Evolutionary conservation across 2,329 filamentous ascomycete species (phyloP).

Genomic region (Conoideocrella luteorostrata): DNA sequence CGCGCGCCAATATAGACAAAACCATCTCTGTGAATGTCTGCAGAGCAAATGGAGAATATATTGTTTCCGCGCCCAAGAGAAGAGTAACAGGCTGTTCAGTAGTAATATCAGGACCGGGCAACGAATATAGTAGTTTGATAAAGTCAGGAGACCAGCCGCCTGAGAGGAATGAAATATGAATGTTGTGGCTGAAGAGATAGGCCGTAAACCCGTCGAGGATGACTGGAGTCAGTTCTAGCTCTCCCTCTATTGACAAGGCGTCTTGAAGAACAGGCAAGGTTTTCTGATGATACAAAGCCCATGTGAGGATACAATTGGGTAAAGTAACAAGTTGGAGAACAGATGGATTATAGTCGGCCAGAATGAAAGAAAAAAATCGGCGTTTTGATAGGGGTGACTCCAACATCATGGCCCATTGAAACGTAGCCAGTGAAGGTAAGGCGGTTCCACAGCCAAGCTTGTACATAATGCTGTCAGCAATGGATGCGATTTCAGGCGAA

Average conservation of each 20-base stretch:
- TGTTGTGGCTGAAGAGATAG: constrained; percentile 41
- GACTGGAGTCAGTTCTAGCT: constrained; percentile 56
- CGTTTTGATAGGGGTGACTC: constrained; percentile 7
- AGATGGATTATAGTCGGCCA: constrained; percentile 75
- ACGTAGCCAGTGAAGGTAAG: constrained; percentile 64
- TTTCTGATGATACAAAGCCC: constrained; percentile 44
- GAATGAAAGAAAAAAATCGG: constrained; percentile 52
- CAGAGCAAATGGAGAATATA: constrained; percentile 71
- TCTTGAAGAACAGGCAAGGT: constrained; percentile 30
- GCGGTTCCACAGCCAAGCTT: constrained; percentile 76
- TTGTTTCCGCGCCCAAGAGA: constrained; percentile 72
- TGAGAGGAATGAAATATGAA: constrained; percentile 62
- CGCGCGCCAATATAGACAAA: constrained; percentile 47
- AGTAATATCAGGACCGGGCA: constrained; percentile 5
- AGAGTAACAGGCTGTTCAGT: constrained; percentile 30
- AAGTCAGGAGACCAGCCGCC: constrained; percentile 68
- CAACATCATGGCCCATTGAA: constrained; percentile 50
- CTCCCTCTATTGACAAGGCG: constrained; percentile 46
- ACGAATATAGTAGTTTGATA: constrained; percentile 48
- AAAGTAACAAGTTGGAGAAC: constrained; percentile 74
- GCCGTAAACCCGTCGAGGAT: constrained; percentile 53
- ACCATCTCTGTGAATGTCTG: constrained; percentile 62
- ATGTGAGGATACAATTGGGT: constrained; percentile 70
- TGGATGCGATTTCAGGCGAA: background rate
- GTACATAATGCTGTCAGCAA: constrained; percentile 14